Conservation (phyloP, 1,284 basidiomycete species). For the Puccinia novopanici region DNA sequence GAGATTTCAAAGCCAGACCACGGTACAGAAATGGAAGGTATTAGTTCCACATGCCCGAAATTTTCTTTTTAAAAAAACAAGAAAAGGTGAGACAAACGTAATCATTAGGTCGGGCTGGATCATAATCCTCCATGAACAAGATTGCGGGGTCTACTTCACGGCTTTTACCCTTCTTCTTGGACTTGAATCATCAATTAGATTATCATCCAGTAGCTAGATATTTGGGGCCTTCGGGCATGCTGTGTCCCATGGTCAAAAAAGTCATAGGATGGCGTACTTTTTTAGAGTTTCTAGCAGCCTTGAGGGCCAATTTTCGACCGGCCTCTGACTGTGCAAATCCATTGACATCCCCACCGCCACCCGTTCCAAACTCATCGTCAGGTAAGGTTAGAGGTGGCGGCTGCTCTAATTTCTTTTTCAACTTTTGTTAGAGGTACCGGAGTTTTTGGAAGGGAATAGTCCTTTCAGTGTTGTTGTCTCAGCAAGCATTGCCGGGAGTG, state of each 20-base stretch:
- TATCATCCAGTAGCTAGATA: constrained; percentile 2
- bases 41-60: not conserved
- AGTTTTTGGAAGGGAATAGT: constrained; percentile 32
- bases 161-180: constrained; percentile 50
- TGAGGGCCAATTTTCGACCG: constrained; percentile 48
- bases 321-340: constrained; percentile 48
- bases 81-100: constrained; percentile 39
- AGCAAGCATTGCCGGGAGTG: constrained; percentile 48
- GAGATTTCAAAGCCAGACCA: not conserved
- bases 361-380: constrained; percentile 47
- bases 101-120: constrained; percentile 51
- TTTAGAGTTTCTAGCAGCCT: constrained; percentile 49
- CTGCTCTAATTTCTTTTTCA: constrained; percentile 48
- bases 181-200: constrained; percentile 47
- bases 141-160: constrained; percentile 51
- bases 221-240: constrained; percentile 1
- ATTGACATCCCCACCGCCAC: constrained; percentile 47
- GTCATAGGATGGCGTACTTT: constrained; percentile 44
- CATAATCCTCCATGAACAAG: constrained; percentile 51
- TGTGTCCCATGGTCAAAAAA: constrained; percentile 4
- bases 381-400: constrained; percentile 48
- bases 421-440: constrained; percentile 15
- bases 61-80: not conserved
- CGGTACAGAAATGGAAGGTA: not conserved
- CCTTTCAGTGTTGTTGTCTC: constrained; percentile 47